These are phyloP conservation scores for Macrophomina phaseolina DNA, from an alignment of 2,329 filamentous ascomycete genomes.

Conservation along the genomic window DNA sequence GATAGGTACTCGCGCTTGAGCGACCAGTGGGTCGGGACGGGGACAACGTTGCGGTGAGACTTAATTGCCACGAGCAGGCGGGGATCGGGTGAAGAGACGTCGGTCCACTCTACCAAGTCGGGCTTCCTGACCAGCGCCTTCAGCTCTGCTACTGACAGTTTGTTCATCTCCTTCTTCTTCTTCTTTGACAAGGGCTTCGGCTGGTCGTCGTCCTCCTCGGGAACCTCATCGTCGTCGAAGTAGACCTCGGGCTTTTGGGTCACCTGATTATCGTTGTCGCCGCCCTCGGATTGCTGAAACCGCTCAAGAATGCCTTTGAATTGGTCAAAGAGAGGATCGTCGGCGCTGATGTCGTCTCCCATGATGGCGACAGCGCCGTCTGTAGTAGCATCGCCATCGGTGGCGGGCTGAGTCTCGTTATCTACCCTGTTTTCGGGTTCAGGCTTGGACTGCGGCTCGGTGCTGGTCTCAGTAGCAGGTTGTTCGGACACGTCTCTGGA, in stretches of 20 bases:
- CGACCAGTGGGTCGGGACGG: conserved; percentile 92
- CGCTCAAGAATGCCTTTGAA: conserved; percentile 83
- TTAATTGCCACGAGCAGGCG: conserved; percentile 92
- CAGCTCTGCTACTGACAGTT: conserved; percentile 91
- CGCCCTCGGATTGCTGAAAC: conserved; percentile 62
- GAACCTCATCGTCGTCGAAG: conserved; percentile 85
- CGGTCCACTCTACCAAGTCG: conserved; percentile 97
- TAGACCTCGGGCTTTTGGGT: conserved; percentile 80
- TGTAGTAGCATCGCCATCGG: conserved; percentile 35
- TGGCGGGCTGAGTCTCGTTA: conserved; percentile 33
- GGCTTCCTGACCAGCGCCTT: conserved; percentile 91
- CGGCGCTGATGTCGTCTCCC: conserved; percentile 61
- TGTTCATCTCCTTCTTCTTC: conserved; percentile 88
- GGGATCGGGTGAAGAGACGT: conserved; percentile 89
- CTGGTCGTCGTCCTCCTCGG: conserved; percentile 74
- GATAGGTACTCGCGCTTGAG: conserved; percentile 97
- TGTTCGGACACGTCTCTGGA: conserved; percentile 41
- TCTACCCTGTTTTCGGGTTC: conserved; percentile 14
- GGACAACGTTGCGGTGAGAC: conserved; percentile 91
- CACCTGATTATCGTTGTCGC: conserved; percentile 60
- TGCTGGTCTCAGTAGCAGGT: conserved; percentile 40
- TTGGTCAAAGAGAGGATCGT: conserved; percentile 80
- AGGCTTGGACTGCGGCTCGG: conserved; percentile 38
- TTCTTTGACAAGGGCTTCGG: conserved; percentile 85
- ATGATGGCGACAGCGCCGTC: conserved; percentile 45